Evolutionary conservation across 208 protist genomes (phyloP).

Genomic region (Naegleria lovaniensis): DNA sequence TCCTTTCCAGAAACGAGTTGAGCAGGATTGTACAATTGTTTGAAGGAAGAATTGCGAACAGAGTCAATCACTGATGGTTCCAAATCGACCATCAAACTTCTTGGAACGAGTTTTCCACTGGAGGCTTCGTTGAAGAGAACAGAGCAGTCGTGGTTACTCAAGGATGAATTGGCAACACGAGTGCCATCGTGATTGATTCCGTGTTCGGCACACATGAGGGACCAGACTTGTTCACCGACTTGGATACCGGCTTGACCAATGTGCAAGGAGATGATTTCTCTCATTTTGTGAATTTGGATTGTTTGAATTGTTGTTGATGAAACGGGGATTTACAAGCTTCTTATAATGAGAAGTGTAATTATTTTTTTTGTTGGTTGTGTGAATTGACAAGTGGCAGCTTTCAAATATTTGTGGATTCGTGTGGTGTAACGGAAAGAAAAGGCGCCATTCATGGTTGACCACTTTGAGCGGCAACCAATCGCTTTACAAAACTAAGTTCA

Average conservation of each 20-base stretch:
- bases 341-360: conserved; percentile 5
- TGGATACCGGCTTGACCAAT: conserved; percentile 92
- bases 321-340: not conserved
- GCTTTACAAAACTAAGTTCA: too few species aligned
- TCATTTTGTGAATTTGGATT: conserved; percentile 54
- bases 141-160: conserved; percentile 78
- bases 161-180: conserved; percentile 62
- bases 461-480: too few species aligned
- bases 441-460: not conserved
- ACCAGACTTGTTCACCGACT: conserved; percentile 93
- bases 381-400: not conserved
- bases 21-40: conserved; percentile 91
- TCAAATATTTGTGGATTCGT: not conserved
- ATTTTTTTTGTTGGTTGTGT: not conserved
- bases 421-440: not conserved
- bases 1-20: conserved; percentile 93
- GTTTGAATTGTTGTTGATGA: not conserved
- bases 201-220: conserved; percentile 78
- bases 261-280: conserved; percentile 85
- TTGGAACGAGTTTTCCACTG: conserved; percentile 83
- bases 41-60: conserved; percentile 86
- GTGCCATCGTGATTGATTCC: conserved; percentile 72
- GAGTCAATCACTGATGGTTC: conserved; percentile 94
- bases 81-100: conserved; percentile 89
- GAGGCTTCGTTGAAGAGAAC: conserved; percentile 89